A percentile compares a stretch with the other conserved stretches of the same genome.
Conservation (phyloP, 129 eudicot genomes). For the Pulicaria dysenterica region DNA sequence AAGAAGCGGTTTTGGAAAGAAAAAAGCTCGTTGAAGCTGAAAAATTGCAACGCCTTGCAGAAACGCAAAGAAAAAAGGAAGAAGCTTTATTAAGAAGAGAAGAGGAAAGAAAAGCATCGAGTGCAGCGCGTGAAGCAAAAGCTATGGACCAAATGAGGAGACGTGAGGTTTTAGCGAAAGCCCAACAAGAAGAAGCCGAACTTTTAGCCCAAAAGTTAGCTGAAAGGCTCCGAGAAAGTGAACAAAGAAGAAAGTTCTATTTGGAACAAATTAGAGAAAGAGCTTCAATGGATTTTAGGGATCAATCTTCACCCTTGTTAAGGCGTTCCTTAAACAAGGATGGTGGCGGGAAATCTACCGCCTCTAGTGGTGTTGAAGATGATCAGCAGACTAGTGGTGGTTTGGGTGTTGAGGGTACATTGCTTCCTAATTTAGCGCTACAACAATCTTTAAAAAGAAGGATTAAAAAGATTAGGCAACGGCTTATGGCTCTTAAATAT, state of each 20-base stretch:
- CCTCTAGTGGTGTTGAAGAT: constrained; percentile 46
- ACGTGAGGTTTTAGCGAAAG: constrained; percentile 82
- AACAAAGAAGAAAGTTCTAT: constrained; percentile 89
- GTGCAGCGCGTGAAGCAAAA: constrained; percentile 97
- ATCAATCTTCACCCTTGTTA: constrained; percentile 82
- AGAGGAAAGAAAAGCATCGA: constrained; percentile 97
- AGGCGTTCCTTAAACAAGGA: constrained; percentile 72
- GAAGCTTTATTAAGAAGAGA: constrained; percentile 93
- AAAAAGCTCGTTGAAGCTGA: constrained; percentile 86
- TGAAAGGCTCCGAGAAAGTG: constrained; percentile 93
- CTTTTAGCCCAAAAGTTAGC: constrained; percentile 90
- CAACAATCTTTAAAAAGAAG: constrained; percentile 66
- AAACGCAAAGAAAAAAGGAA: constrained; percentile 86
- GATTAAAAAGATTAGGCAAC: constrained; percentile 85
- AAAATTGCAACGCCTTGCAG: constrained; percentile 87
- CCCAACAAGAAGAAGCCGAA: constrained; percentile 97
- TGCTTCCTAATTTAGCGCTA: constrained; percentile 38
- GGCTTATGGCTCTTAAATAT: constrained; percentile 87
- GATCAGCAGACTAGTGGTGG: constrained; percentile 45
- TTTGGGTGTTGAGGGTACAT: constrained; percentile 34
- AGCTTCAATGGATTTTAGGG: constrained; percentile 97
- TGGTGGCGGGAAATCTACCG: constrained; percentile 48
- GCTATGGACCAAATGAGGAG: constrained; percentile 84
- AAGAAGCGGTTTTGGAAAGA: constrained; percentile 95
- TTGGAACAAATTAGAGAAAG: constrained; percentile 91